A percentile compares a stretch with the other conserved stretches of the same genome.
Conservation (phyloP, 2,329 filamentous ascomycete species). For the Fusarium fracticaudum region DNA sequence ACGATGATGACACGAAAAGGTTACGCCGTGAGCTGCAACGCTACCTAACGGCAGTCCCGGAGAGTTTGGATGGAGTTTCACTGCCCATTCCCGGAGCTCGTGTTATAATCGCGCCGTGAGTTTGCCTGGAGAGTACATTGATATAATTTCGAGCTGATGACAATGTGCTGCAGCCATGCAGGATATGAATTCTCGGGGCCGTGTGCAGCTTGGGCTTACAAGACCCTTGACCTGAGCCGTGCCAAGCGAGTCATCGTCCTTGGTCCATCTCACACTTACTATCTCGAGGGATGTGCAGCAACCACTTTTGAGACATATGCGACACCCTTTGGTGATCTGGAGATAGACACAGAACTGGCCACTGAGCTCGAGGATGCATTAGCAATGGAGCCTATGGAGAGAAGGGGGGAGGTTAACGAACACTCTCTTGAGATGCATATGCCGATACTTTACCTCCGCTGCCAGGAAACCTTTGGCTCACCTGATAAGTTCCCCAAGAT, state of each 20-base stretch:
- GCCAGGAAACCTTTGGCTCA: constrained; percentile 60
- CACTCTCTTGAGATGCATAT: constrained; percentile 98
- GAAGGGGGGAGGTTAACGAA: constrained; percentile 49
- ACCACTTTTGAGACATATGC: constrained; percentile 75
- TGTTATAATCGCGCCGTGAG: constrained; percentile 93
- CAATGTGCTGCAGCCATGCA: constrained; percentile 73
- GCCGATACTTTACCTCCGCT: constrained; percentile 88
- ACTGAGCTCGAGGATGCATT: constrained; percentile 55
- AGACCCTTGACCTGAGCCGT: constrained; percentile 81
- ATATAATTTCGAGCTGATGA: neutral
- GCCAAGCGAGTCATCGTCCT: constrained; percentile 91
- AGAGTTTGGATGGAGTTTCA: constrained; percentile 63
- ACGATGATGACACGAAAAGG: constrained; percentile 67
- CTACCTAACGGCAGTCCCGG: constrained; percentile 78
- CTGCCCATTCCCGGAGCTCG: constrained; percentile 80
- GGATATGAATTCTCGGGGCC: constrained; percentile 92
- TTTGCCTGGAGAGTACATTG: constrained; percentile 3
- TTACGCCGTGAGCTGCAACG: constrained; percentile 76
- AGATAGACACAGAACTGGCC: constrained; percentile 68
- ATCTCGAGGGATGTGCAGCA: constrained; percentile 80
- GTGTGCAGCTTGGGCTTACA: constrained; percentile 95
- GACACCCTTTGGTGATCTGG: constrained; percentile 78
- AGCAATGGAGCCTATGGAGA: constrained; percentile 60
- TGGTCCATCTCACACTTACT: constrained; percentile 90
- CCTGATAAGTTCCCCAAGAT: constrained; percentile 73